These are phyloP conservation scores for Panus rudis DNA, from an alignment of 768 basidiomycete species.

Conservation along the genomic window DNA sequence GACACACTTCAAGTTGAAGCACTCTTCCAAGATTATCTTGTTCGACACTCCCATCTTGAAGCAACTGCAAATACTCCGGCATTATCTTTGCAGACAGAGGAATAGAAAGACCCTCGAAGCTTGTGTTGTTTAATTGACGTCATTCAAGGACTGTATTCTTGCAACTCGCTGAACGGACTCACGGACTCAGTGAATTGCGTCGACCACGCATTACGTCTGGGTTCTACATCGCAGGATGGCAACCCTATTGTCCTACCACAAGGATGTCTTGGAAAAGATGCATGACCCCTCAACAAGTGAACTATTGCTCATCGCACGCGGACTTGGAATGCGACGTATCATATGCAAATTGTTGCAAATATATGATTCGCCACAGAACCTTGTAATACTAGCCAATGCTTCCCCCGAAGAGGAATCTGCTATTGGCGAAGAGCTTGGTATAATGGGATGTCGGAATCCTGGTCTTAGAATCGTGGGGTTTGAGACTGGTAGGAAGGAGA, in stretches of 20 bases:
- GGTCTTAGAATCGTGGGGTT: slow-evolving; percentile 78
- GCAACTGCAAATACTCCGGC: too few species aligned
- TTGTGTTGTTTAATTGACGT: too few species aligned
- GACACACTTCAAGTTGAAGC: too few species aligned
- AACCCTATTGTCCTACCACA: slow-evolving; percentile 56
- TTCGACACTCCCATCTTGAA: too few species aligned
- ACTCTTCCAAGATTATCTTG: too few species aligned
- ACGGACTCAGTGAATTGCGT: too few species aligned
- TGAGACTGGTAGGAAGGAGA: slow-evolving; percentile 72
- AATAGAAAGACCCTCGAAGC: too few species aligned
- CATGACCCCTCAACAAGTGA: slow-evolving; percentile 72
- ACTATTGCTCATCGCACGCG: slow-evolving; percentile 77
- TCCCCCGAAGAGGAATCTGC: slow-evolving; percentile 82
- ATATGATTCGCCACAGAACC: slow-evolving; percentile 78
- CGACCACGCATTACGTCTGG: too few species aligned
- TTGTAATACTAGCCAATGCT: slow-evolving; percentile 82
- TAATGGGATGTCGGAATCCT: slow-evolving; percentile 86
- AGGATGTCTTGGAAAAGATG: slow-evolving; percentile 55
- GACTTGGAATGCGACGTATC: slow-evolving; percentile 79
- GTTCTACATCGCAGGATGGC: slow-evolving; percentile 20
- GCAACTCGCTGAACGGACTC: too few species aligned
- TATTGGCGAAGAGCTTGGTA: slow-evolving; percentile 87
- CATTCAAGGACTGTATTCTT: too few species aligned
- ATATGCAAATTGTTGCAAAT: slow-evolving; percentile 87
- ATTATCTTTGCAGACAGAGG: too few species aligned